These are phyloP conservation scores for Cetraspora pellucida DNA, from an alignment of 192 early-diverging fungal species.

Conservation along the genomic window DNA sequence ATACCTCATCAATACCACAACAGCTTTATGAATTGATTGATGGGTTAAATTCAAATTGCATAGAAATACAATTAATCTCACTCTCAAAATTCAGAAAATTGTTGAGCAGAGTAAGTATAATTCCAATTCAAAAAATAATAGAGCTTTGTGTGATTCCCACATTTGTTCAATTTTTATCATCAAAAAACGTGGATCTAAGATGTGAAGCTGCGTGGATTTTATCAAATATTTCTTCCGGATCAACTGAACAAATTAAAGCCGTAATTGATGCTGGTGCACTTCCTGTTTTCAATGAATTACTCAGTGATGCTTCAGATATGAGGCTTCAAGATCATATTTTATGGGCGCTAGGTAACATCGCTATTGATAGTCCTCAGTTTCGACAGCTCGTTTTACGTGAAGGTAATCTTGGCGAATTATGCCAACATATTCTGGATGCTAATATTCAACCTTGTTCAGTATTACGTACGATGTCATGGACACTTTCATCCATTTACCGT, in stretches of 20 bases:
- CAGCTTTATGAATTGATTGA: slow-evolving; percentile 36
- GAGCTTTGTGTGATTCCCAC: slow-evolving; percentile 48
- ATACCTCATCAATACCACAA: slow-evolving; percentile 5
- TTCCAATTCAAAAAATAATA: slow-evolving; percentile 57
- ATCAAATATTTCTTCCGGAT: slow-evolving; percentile 55
- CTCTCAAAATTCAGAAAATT: slow-evolving; percentile 52
- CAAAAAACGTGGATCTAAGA: slow-evolving; percentile 42
- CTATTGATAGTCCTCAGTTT: slow-evolving; percentile 46
- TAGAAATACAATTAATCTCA: slow-evolving; percentile 49
- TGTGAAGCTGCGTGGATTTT: slow-evolving; percentile 62
- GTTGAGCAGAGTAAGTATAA: slow-evolving; percentile 52
- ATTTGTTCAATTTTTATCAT: slow-evolving; percentile 55
- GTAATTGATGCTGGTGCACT: slow-evolving; percentile 53
- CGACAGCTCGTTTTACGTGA: slow-evolving; percentile 49
- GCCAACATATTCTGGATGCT: slow-evolving; percentile 40
- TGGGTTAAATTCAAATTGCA: slow-evolving; percentile 44
- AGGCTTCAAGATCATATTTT: slow-evolving; percentile 53
- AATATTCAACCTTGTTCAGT: slow-evolving; percentile 54
- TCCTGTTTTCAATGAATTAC: slow-evolving; percentile 48
- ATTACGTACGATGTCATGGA: slow-evolving; percentile 79
- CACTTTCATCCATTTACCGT: slow-evolving; percentile 78
- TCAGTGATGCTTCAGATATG: slow-evolving; percentile 35
- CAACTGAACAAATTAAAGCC: slow-evolving; percentile 47
- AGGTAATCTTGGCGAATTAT: slow-evolving; percentile 35
- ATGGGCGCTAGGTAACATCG: slow-evolving; percentile 60